These are phyloP conservation scores for Friedmanniomyces endolithicus DNA, from an alignment of 495 filamentous ascomycete species.

Conservation along the genomic window DNA sequence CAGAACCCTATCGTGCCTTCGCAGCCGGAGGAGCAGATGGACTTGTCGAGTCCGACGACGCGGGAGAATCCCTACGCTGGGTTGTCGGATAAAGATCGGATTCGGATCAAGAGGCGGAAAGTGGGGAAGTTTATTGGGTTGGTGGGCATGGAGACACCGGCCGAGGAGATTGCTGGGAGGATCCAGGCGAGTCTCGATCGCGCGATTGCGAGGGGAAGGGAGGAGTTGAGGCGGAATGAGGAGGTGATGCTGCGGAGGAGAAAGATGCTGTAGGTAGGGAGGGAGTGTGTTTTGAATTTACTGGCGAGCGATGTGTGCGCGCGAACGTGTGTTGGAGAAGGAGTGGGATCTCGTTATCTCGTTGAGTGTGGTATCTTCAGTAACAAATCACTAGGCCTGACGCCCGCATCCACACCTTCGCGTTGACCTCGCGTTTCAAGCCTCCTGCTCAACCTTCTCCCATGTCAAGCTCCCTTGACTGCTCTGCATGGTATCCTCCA, in stretches of 20 bases:
- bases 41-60: background rate
- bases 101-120: constrained; percentile 31
- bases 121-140: constrained; percentile 34
- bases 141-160: constrained; percentile 31
- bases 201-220: constrained; percentile 14
- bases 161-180: constrained; percentile 26
- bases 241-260: constrained; percentile 19
- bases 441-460: constrained; percentile 28
- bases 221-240: constrained; percentile 21
- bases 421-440: background rate
- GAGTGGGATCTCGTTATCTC: background rate
- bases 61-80: constrained; percentile 8
- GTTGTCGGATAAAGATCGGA: constrained; percentile 19
- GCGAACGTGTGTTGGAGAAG: background rate
- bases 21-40: constrained; percentile 1
- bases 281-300: background rate
- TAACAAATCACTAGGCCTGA: background rate
- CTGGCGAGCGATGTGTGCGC: background rate
- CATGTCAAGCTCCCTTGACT: constrained; percentile 27
- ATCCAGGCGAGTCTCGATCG: constrained; percentile 21
- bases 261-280: constrained; percentile 14
- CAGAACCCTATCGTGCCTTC: constrained; percentile 3
- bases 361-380: constrained; percentile 4
- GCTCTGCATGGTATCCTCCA: constrained; percentile 13
- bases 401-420: background rate